Evolutionary conservation across 2,329 filamentous ascomycete species (phyloP).

Genomic region (Colletotrichum graminicola): DNA sequence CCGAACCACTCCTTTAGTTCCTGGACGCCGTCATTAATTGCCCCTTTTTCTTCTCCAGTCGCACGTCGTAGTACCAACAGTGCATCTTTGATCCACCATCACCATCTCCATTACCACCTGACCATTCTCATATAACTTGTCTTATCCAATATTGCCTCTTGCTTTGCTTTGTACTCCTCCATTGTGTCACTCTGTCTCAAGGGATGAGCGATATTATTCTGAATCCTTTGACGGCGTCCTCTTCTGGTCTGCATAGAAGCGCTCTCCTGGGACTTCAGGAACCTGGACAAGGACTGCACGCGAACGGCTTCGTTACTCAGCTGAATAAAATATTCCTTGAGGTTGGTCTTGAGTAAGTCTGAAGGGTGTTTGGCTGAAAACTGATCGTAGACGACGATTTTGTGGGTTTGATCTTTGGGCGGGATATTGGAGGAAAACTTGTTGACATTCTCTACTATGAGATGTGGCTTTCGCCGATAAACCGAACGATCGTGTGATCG

Average conservation of each 20-base stretch:
- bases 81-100: background rate
- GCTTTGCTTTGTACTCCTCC: slow-evolving; percentile 15
- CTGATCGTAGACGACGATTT: background rate
- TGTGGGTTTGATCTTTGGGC: background rate
- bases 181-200: slow-evolving; percentile 3
- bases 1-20: background rate
- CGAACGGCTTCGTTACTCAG: background rate
- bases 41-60: background rate
- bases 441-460: background rate
- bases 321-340: background rate
- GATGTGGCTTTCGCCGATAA: background rate
- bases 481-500: background rate
- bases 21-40: background rate
- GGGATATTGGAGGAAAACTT: background rate
- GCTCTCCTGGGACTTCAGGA: background rate
- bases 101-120: background rate
- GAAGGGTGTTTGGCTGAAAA: background rate
- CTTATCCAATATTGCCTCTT: background rate
- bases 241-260: no score
- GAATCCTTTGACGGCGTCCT: no score
- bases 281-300: background rate
- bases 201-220: background rate
- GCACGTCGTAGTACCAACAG: background rate
- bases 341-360: no score
- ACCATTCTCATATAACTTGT: background rate